phyloP scores from a whole-genome alignment of 768 basidiomycete species.

The Lanmaoa pseudosensibilis region DNA sequence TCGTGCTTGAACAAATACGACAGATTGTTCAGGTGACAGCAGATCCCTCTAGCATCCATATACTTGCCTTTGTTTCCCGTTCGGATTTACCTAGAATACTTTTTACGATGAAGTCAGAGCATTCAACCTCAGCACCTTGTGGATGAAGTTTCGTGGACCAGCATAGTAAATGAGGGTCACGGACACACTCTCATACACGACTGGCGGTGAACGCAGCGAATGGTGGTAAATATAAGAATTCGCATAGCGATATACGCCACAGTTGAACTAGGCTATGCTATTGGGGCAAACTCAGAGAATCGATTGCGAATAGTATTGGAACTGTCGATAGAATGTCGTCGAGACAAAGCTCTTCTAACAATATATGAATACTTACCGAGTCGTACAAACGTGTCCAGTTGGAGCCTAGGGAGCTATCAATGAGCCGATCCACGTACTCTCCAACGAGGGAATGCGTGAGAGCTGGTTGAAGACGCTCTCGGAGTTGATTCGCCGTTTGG shows the following conservation, averaged over 20 bases:
- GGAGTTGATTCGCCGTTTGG: constrained; percentile 82
- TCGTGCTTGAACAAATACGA: constrained; percentile 84
- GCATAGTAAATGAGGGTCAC: background rate
- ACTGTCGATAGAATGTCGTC: constrained; percentile 44
- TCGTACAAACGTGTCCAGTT: constrained; percentile 97
- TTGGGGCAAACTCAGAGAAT: constrained; percentile 52
- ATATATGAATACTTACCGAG: constrained; percentile 55
- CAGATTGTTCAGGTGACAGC: constrained; percentile 44
- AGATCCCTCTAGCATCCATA: background rate
- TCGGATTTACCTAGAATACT: background rate
- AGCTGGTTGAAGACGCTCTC: constrained; percentile 92
- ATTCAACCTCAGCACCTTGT: background rate
- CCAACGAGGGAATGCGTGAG: constrained; percentile 82
- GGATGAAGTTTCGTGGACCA: background rate
- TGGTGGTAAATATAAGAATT: background rate
- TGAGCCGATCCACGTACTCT: constrained; percentile 85
- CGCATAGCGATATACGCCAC: background rate
- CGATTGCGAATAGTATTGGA: constrained; percentile 92
- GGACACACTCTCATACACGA: constrained; percentile 4
- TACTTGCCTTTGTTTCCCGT: background rate
- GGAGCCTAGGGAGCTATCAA: constrained; percentile 87
- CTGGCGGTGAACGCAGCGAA: background rate
- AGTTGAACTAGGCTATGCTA: background rate
- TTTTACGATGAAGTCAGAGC: background rate
- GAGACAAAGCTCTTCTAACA: background rate